Evolutionary conservation across 1,284 basidiomycete species (phyloP).

Genomic region (Mycosarcoma maydis): DNA sequence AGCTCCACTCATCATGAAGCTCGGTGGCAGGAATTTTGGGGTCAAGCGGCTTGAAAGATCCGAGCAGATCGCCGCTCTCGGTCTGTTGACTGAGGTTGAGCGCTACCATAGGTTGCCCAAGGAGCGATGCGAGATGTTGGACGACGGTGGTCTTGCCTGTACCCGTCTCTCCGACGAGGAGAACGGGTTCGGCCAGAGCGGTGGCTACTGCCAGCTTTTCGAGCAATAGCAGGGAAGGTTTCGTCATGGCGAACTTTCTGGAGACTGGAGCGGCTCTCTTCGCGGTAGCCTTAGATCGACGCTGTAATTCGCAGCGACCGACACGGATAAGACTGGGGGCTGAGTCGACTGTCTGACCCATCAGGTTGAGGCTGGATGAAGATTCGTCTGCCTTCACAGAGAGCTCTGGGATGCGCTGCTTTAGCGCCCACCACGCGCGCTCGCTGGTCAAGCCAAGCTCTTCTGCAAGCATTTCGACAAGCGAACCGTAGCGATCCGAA

Average conservation of each 20-base stretch:
- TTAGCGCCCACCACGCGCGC: conserved; percentile 54
- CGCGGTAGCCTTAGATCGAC: conserved; percentile 19
- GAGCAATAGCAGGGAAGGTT: conserved; percentile 82
- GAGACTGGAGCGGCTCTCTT: conserved; percentile 39
- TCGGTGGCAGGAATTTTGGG: conserved; percentile 75
- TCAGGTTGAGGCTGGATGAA: not conserved
- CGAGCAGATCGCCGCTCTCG: conserved; percentile 91
- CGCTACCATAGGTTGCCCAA: conserved; percentile 81
- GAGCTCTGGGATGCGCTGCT: conserved; percentile 55
- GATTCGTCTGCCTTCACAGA: conserved; percentile 25
- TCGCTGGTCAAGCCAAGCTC: conserved; percentile 56
- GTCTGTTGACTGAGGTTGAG: conserved; percentile 97
- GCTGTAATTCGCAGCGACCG: conserved; percentile 46
- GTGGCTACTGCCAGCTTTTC: conserved; percentile 83
- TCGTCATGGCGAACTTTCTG: conserved; percentile 81
- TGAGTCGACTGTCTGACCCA: not conserved
- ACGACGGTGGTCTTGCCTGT: conserved; percentile 97
- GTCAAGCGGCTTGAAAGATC: conserved; percentile 94
- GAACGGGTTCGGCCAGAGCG: conserved; percentile 80
- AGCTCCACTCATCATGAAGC: conserved; percentile 81
- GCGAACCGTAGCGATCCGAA: conserved; percentile 36
- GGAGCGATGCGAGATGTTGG: conserved; percentile 84
- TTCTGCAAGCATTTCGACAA: conserved; percentile 49
- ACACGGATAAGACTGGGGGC: conserved; percentile 30
- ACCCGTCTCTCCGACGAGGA: conserved; percentile 96